phyloP scores from a whole-genome alignment of 2,329 filamentous ascomycete species.

The Pestalotiopsis sp. region DNA sequence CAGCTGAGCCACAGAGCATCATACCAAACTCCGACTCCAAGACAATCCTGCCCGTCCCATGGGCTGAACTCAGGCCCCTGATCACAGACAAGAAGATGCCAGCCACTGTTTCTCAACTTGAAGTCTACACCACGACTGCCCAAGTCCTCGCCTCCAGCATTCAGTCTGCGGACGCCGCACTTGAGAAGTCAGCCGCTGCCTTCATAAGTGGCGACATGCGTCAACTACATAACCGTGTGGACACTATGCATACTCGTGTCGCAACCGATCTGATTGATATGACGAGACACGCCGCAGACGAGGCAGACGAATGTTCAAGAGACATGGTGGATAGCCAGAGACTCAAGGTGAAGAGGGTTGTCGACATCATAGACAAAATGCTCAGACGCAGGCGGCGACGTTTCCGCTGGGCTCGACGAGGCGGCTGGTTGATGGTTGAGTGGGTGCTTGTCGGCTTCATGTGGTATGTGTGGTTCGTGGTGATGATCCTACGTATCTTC shows the following conservation, averaged over 20 bases:
- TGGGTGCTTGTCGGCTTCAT: conserved; percentile 87
- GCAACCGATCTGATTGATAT: conserved; percentile 59
- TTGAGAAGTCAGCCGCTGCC: conserved; percentile 61
- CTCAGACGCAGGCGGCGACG: conserved; percentile 68
- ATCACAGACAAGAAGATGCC: conserved; percentile 30
- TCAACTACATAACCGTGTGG: conserved; percentile 52
- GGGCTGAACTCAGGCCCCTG: conserved; percentile 46
- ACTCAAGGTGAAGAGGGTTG: conserved; percentile 78
- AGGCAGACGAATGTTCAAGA: conserved; percentile 77
- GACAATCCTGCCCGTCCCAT: conserved; percentile 32
- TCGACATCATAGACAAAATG: conserved; percentile 78
- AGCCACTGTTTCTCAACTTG: conserved; percentile 42
- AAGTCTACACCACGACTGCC: conserved; percentile 55
- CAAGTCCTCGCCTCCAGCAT: conserved; percentile 53
- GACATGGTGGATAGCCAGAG: conserved; percentile 78
- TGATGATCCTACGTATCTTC: conserved; percentile 73
- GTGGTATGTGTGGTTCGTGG: conserved; percentile 93
- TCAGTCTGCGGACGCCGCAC: conserved; percentile 51
- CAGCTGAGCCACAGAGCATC: conserved; percentile 50
- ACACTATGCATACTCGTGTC: conserved; percentile 48
- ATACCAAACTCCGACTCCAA: conserved; percentile 30
- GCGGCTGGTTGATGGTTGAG: conserved; percentile 82
- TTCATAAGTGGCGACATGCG: conserved; percentile 63
- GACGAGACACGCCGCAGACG: conserved; percentile 72
- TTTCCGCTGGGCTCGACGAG: conserved; percentile 74